These are phyloP conservation scores for Actinomortierella wolfii DNA, from an alignment of 371 early-diverging fungal species.

Conservation along the genomic window DNA sequence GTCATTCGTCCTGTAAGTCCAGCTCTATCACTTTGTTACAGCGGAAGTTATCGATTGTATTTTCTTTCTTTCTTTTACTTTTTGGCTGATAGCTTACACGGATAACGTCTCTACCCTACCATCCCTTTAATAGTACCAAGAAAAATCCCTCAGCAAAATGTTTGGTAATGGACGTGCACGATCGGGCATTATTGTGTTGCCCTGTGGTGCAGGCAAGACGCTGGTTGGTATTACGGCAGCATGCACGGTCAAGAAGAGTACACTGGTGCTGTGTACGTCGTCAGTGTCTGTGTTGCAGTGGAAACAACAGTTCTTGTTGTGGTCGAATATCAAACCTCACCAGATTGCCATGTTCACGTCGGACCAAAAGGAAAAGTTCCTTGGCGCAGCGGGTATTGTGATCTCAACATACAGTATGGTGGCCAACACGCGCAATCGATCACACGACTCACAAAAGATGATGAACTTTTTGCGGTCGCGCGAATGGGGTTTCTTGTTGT, in stretches of 20 bases:
- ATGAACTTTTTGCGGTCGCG: constrained; percentile 92
- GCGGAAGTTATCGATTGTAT: no score
- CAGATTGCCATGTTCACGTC: constrained; percentile 98
- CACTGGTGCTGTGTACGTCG: constrained; percentile 97
- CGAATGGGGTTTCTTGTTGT: constrained; percentile 98
- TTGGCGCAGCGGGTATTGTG: constrained; percentile 89
- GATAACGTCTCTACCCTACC: neutral
- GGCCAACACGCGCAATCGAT: constrained; percentile 93
- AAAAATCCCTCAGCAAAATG: constrained; percentile 98
- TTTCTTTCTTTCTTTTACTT: neutral
- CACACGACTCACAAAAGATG: constrained; percentile 96
- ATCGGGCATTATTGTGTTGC: constrained; percentile 99
- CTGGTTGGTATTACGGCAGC: constrained; percentile 99
- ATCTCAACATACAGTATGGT: constrained; percentile 99
- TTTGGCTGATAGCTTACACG: no score
- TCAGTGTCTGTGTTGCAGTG: constrained; percentile 99
- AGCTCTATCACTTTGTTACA: no score
- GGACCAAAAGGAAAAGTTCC: constrained; percentile 93
- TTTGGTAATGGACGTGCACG: constrained; percentile 99
- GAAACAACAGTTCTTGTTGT: constrained; percentile 95
- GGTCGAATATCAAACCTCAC: constrained; percentile 93
- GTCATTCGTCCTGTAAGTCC: constrained; percentile 79
- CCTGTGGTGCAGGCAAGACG: constrained; percentile 99
- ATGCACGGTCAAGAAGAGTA: constrained; percentile 97
- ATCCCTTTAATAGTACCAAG: constrained; percentile 80